Evolutionary conservation across 2,329 filamentous ascomycete genomes (phyloP), one percentile per base, ranked within the genome.

Genomic region (Pseudomassariella vexata): DNA sequence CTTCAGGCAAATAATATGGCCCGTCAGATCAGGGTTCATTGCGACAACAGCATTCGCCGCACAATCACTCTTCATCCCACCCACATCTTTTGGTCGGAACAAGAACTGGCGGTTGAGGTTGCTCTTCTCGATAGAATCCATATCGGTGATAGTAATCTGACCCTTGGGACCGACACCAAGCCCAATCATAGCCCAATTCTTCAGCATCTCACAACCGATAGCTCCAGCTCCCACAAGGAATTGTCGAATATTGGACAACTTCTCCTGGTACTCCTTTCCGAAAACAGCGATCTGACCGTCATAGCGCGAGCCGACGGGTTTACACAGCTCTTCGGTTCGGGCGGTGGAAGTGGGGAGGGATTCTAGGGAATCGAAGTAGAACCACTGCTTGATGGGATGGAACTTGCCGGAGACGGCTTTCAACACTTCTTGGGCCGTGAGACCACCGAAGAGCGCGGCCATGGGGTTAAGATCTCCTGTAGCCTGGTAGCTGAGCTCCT

Each of bases 151-250:
- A 37, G 69, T 86, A 50, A 98, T 94, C 59, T 84, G 83, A 49
- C 92, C 92, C 29, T 88, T 76, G 3, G 87, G 85, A 4, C 92
- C 92, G 27, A 85, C 85, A 26, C 83, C 90, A 19, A 98, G 70
- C 45, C 92, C 92, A 57, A 96, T 94, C 89, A 98, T 94, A 21
- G 94, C 90, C 89, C 92, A 98, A 61, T 96, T 96, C 76, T 98
- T 98, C 46, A 98, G 68, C 84, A 96, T 98, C 56, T 98, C 92
- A 53, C 92, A 98, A 27, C 92, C 92, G 57, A 98, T 98, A 42
- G 94, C 92, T 49, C 92, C 92, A 28, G 92, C 87, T 46, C 92
- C 92, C 36, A 98, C 92, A 34, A 98, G 71, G 68, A 98, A 98
- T 50, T 96, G 79, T 52, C 82, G 92, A 40, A 92, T 63, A 50